Evolutionary conservation across 495 filamentous ascomycete species (phyloP).

Genomic region (Penicillium chermesinum): DNA sequence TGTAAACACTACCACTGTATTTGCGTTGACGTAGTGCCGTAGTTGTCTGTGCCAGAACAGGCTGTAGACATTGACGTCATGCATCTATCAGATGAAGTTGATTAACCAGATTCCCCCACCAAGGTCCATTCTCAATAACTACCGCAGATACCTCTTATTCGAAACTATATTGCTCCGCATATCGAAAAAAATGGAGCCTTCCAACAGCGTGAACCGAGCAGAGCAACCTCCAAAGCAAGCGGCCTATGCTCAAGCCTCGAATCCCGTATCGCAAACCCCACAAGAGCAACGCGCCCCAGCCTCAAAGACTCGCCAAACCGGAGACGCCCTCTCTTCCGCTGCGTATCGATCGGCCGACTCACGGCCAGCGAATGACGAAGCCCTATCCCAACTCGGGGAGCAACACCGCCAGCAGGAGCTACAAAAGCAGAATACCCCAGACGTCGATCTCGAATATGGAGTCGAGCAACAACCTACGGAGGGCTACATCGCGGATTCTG

Average conservation of each 20-base stretch:
- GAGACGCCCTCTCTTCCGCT: conserved; percentile 27
- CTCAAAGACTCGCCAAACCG: conserved; percentile 23
- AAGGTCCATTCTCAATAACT: not conserved
- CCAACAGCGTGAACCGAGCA: conserved; percentile 13
- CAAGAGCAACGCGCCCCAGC: conserved; percentile 41
- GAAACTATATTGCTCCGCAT: not conserved
- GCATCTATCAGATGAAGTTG: conserved; percentile 4
- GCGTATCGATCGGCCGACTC: conserved; percentile 33
- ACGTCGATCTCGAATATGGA: conserved; percentile 46
- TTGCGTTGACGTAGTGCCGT: not conserved
- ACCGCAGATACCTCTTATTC: no score
- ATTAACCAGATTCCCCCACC: not conserved
- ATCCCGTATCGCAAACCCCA: conserved; percentile 44
- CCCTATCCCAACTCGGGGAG: conserved; percentile 15
- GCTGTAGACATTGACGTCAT: conserved; percentile 20
- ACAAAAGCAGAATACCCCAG: conserved; percentile 15
- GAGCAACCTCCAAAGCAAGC: conserved; percentile 49
- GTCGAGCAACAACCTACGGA: conserved; percentile 52
- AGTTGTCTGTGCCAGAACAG: not conserved
- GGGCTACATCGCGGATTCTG: conserved; percentile 49
- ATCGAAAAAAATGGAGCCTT: conserved; percentile 14
- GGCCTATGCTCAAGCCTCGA: conserved; percentile 44
- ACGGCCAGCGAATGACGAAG: conserved; percentile 33
- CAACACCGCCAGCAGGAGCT: conserved; percentile 14
- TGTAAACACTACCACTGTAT: no score